Conservation (phyloP, 2,329 filamentous ascomycete genomes). For the Colletotrichum lupini region DNA sequence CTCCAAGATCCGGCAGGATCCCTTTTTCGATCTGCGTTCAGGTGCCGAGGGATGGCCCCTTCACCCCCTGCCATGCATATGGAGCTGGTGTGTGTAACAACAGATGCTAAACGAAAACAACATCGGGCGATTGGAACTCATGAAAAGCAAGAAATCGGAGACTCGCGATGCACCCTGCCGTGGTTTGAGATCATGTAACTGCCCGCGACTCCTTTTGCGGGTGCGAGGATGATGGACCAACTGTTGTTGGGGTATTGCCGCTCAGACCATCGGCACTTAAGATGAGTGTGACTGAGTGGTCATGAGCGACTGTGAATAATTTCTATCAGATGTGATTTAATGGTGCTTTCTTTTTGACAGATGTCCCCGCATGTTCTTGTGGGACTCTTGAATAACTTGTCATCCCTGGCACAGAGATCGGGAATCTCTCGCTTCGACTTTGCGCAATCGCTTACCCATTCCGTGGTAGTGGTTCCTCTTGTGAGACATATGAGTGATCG, state of each 20-base stretch:
- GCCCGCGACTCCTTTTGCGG: neutral
- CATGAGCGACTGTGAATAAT: neutral
- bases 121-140: conserved; percentile 9
- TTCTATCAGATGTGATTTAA: conserved; percentile 7
- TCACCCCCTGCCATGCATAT: neutral
- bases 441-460: conserved; percentile 30
- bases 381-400: conserved; percentile 3
- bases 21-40: neutral
- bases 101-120: neutral
- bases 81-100: conserved; percentile 6
- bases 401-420: conserved; percentile 7
- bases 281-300: neutral
- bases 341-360: conserved; percentile 12
- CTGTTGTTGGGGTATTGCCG: neutral
- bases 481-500: conserved; percentile 27
- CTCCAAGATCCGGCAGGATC: conserved; percentile 7
- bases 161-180: neutral
- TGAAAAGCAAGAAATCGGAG: conserved; percentile 15
- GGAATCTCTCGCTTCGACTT: conserved; percentile 14
- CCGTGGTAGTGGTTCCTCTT: conserved; percentile 19
- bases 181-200: neutral
- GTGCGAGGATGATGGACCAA: neutral
- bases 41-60: neutral
- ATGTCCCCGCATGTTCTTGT: conserved; percentile 22
- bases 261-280: neutral